Base-by-base conservation (phyloP, 805 yeast genomes). In the Suhomyces emberorum region DNA sequence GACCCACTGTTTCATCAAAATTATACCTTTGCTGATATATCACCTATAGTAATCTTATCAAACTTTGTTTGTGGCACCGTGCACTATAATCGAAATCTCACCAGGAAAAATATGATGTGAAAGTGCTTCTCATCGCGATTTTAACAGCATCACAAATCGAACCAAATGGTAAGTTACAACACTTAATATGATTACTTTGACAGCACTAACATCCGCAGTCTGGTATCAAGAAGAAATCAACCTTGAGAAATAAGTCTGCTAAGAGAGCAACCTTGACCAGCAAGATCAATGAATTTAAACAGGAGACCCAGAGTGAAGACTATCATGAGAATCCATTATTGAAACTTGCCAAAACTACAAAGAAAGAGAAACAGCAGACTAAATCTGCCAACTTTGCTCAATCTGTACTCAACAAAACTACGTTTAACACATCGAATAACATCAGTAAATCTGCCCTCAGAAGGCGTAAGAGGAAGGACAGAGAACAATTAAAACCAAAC, bases 381-480 rank as follows among this genome's bases (percentile, higher is more conserved):
- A 73, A 66, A 44, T 51, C 68, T 21, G 65, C 60, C 25, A 64
- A 55, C 35, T 64, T 71, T 40, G 54, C 66, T 19, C 48, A 55
- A 23, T 51, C 51, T 18, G 39, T 62, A 32, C 44, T 55, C 33
- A 43, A 43, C 21, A 55, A 60, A 32, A 54, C 48, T 15, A 54
- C 64, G 10, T 52, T 56, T 40, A 62, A 60, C 33, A 52, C 69
- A 39, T 49, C 68, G 49, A 50, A 67, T 12, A 74, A 76, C 15
- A 69, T 84, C 28, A 79, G 88, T 15, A 84, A 83, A 53, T 79
- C 87, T 4, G 66, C 88, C 0, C 43, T 72, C 3, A 71, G 87
- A 52, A 71, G 87, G 46, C 80, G 81, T 48, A 76, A 85, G 45
- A 67, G 75, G 45, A 75, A 71, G 48, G 66, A 70, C 32, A 75